Evolutionary conservation across 148 eudicot species (phyloP), one percentile per base, ranked within the genome.

Genomic region (Suaeda aralocaspica): DNA sequence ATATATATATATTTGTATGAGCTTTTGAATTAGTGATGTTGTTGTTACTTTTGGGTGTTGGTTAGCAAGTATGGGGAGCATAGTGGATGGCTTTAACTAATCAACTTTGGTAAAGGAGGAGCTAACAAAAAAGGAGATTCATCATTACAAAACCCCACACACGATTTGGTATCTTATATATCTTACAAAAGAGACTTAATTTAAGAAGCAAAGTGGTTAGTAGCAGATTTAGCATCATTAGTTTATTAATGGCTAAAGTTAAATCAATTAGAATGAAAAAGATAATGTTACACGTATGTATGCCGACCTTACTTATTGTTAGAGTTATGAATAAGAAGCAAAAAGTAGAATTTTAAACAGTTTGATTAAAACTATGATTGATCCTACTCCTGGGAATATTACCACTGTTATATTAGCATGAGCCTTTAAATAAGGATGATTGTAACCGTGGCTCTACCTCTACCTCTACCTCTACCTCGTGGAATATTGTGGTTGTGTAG

Each of bases 131-230:
- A 66, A 72, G 59, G 49, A 45, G 55, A 9, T 52, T 28, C 53
- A 53, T 63, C 53, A 53, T 63, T 63, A 29, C 53, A 66, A 52
- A 53, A 73, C 76, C 76, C 76, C 68, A 65, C 76, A 65, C 2
- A 21, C 11, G 16, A 50, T 61, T 33, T 71, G 16, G 46, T 59
- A 36, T 70, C 44, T 34, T 9, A 22, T 33, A 22, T 33, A 18
- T 49, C 34, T 36, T 61, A 62, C 22, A 71, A 62, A 62, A 64
- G 75, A 39, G 51, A 64, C 52, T 21, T 56, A 1, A 56, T 2
- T 56, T 4, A 56, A 25, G 0, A 24, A 56, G 31, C 25, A 11
- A 46, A 46, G 19, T 46, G 3, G 4, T 46, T 21, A 51, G 6
- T 11, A 18, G 59, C 11, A 25, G 30, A 25, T 56, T 56, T 24